Conservation (phyloP, 129 eudicot species). For the Flaveria bidentis region DNA sequence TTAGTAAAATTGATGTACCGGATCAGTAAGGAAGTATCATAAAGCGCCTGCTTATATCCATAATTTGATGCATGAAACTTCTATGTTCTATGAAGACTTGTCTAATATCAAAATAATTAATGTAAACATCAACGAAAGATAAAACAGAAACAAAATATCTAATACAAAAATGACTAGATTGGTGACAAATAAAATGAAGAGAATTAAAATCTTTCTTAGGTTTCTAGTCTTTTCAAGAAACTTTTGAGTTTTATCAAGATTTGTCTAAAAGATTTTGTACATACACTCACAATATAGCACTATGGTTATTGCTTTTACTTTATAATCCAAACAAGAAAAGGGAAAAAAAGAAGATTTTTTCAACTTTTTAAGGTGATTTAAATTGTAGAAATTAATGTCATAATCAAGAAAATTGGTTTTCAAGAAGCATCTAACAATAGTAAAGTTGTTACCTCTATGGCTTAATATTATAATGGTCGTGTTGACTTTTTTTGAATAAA, state of each 20-base stretch:
- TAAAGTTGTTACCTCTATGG: background rate
- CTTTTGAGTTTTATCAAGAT: conserved; percentile 18
- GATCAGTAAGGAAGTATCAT: background rate
- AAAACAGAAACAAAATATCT: background rate
- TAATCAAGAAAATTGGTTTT: conserved; percentile 9
- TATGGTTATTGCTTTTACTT: conserved; percentile 21
- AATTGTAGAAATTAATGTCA: background rate
- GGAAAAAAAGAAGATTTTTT: background rate
- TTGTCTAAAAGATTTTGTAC: conserved; percentile 26
- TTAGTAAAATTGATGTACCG: background rate
- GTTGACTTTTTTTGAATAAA: background rate
- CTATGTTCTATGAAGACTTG: background rate
- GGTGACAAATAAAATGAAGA: conserved; percentile 16
- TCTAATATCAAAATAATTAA: background rate
- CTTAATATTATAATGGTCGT: background rate
- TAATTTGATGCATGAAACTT: background rate
- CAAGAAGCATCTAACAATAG: conserved; percentile 5
- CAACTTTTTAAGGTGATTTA: background rate
- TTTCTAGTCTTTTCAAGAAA: conserved; percentile 24
- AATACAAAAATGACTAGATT: background rate
- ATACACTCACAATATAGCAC: conserved; percentile 22
- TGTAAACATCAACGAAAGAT: background rate
- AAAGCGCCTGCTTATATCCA: background rate
- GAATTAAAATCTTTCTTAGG: conserved; percentile 5
- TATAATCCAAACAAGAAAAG: conserved; percentile 11